A percentile compares a stretch with the other conserved stretches of the same genome.
phyloP scores from a whole-genome alignment of 1,139 yeast genomes.

The Hansenula sp. region DNA sequence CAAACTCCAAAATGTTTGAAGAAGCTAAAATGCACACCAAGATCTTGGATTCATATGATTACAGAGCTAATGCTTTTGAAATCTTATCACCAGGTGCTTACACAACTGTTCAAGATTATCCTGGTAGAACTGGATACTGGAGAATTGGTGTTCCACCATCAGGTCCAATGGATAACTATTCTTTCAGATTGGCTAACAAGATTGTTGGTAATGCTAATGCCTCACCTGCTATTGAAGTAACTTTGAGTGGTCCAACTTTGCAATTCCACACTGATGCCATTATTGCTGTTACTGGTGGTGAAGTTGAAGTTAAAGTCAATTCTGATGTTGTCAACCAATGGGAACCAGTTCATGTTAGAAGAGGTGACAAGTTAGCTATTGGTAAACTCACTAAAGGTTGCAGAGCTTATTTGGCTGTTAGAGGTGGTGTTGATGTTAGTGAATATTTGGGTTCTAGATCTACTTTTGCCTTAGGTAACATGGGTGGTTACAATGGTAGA shows the following conservation, averaged over 20 bases:
- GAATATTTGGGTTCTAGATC: constrained; percentile 95
- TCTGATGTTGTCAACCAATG: constrained; percentile 55
- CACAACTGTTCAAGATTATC: constrained; percentile 94
- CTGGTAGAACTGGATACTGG: constrained; percentile 91
- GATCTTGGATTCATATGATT: constrained; percentile 77
- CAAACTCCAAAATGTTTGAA: constrained; percentile 77
- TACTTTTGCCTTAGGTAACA: constrained; percentile 88
- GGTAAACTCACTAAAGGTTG: constrained; percentile 83
- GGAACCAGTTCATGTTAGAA: constrained; percentile 62
- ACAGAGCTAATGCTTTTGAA: constrained; percentile 81
- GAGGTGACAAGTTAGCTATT: constrained; percentile 74
- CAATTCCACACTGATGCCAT: constrained; percentile 77
- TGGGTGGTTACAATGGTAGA: constrained; percentile 95
- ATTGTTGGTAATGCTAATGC: constrained; percentile 79
- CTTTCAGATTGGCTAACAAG: constrained; percentile 84
- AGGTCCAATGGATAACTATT: constrained; percentile 94
- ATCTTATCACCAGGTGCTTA: constrained; percentile 85
- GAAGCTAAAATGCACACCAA: constrained; percentile 83
- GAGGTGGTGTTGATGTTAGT: constrained; percentile 93
- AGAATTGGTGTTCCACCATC: constrained; percentile 95
- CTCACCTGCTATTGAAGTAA: constrained; percentile 89
- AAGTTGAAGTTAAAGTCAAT: constrained; percentile 60
- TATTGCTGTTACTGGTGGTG: constrained; percentile 85
- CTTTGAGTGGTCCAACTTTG: constrained; percentile 81
- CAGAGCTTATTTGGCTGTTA: constrained; percentile 81